Evolutionary conservation across 345 rosid species (phyloP), one percentile per base, ranked within the genome.

Genomic region (Cardamine resedifolia): DNA sequence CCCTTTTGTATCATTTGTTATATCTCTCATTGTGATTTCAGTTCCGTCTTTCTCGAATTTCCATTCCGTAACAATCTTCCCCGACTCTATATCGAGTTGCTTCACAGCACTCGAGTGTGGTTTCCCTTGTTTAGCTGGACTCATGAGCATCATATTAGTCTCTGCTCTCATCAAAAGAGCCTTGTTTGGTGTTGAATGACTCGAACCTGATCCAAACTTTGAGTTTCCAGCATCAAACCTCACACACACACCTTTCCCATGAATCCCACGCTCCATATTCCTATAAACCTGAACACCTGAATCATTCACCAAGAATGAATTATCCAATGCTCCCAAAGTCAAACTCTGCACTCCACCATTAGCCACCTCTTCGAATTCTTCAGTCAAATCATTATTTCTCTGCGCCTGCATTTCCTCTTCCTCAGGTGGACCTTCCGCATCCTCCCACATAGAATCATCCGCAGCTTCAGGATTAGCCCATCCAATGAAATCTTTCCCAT

Each of bases 141-240:
- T 91, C 95, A 88, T 90, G 50, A 94, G 82, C 98, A 94, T 90
- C 96, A 91, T 89, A 74, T 89, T 94, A 0, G 96, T 94, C 84
- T 94, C 97, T 2, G 86, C 98, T 68, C 95, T 86, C 98, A 94
- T 94, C 44, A 94, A 70, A 83, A 94, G 80, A 2, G 88, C 91
- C 86, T 94, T 94, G 69, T 85, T 87, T 0, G 95, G 95, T 3
- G 96, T 87, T 0, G 83, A 78, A 38, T 81, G 70, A 27, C 68
- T 73, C 4, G 43, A 56, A 69, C 76, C 78, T 3, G 70, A 56
- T 20, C 77, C 88, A 6, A 41, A 50, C 2, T 62, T 75, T 0
- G 77, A 75, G 39, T 53, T 68, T 24, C 85, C 90, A 65, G 65
- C 1, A 59, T 83, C 91, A 57, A 84, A 89, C 53, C 74, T 88